A percentile compares a stretch with the other conserved stretches of the same genome.
phyloP scores from a whole-genome alignment of 345 rosid species.

The Populus tremula region DNA sequence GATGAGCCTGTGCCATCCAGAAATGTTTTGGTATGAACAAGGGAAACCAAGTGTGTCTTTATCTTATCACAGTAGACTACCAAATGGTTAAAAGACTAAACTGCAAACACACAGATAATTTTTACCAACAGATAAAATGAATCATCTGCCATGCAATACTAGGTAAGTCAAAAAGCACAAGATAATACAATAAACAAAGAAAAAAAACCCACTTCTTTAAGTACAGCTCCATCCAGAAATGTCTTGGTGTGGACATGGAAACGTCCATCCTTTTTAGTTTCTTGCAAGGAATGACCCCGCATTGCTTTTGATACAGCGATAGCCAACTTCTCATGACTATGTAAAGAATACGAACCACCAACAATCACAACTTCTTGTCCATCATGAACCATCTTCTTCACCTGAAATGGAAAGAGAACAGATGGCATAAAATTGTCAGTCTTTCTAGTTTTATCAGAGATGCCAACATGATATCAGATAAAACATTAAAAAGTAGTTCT shows the following conservation, averaged over 20 bases:
- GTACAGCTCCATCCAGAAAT: conserved; percentile 91
- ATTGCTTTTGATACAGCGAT: conserved; percentile 96
- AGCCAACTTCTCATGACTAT: conserved; percentile 93
- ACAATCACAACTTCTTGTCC: conserved; percentile 91
- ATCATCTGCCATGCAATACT: neutral
- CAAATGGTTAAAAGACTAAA: neutral
- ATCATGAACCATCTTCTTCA: conserved; percentile 86
- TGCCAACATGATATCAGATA: neutral
- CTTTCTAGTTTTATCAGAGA: neutral
- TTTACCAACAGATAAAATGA: neutral
- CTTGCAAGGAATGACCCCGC: conserved; percentile 96
- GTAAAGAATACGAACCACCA: conserved; percentile 84
- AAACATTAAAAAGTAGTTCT: neutral
- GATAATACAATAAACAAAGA: neutral
- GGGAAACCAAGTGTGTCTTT: conserved; percentile 30
- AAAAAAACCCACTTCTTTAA: conserved; percentile 74
- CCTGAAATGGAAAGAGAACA: conserved; percentile 33
- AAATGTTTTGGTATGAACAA: conserved; percentile 89
- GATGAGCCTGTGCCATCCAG: conserved; percentile 77
- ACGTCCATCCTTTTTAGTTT: conserved; percentile 90
- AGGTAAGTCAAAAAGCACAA: neutral
- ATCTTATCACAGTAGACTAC: neutral
- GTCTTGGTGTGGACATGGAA: conserved; percentile 95
- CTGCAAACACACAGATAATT: neutral
- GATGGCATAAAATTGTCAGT: neutral